Evolutionary conservation across 257 asterid genomes (phyloP).

Genomic region (Cruciata laevipes): DNA sequence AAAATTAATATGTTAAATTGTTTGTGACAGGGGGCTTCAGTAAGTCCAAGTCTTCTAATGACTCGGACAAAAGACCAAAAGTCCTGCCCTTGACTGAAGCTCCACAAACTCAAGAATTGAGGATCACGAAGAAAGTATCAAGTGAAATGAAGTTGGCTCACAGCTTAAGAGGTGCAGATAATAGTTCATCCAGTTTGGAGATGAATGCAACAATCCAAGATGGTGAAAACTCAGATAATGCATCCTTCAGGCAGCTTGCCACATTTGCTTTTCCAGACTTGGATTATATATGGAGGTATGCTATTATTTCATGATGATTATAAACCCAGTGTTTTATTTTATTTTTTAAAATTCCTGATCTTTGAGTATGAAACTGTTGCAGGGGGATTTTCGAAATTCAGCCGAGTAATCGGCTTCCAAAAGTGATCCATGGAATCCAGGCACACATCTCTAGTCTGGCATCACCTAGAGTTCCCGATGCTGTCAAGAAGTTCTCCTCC

Average conservation of each 20-base stretch:
- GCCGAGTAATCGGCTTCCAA: constrained; percentile 6
- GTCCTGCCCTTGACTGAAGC: constrained; percentile 7
- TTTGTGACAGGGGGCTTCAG: constrained; percentile 13
- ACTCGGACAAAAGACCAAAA: constrained; percentile 11
- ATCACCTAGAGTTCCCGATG: constrained; percentile 18
- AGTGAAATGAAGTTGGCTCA: constrained; percentile 4
- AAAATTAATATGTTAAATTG: background rate
- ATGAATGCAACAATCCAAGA: background rate
- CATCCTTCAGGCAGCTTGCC: constrained; percentile 9
- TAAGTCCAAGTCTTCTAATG: constrained; percentile 15
- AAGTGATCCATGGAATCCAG: constrained; percentile 14
- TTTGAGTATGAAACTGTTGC: background rate
- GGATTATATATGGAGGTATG: constrained; percentile 21
- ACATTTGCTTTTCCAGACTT: constrained; percentile 14
- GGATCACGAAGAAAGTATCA: constrained; percentile 12
- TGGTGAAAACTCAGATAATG: background rate
- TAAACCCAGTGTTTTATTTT: too few species aligned
- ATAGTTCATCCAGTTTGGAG: constrained; percentile 1
- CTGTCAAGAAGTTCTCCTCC: constrained; percentile 18
- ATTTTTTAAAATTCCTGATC: background rate
- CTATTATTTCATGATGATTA: background rate
- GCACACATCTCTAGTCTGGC: constrained; percentile 19
- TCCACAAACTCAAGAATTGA: constrained; percentile 1
- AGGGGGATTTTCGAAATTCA: constrained; percentile 18
- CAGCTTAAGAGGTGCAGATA: constrained; percentile 3